Conservation (phyloP, 805 yeast species). For the Yarrowia deformans region DNA sequence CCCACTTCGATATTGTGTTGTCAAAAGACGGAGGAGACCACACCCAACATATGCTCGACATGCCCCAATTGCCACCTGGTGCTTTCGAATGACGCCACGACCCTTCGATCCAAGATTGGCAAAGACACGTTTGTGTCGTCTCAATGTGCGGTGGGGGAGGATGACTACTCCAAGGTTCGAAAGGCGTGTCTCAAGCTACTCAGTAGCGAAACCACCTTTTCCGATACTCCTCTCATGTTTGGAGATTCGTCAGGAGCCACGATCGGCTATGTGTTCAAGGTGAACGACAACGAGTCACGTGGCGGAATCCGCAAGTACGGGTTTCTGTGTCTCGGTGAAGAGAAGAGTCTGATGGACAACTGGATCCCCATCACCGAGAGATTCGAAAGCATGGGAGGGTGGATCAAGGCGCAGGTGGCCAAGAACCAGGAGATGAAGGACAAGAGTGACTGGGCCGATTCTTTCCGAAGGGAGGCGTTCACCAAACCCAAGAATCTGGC, state of each 20-base stretch:
- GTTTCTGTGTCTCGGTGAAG: constrained; percentile 44
- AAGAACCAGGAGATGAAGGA: constrained; percentile 39
- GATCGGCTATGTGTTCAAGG: constrained; percentile 44
- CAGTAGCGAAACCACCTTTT: constrained; percentile 45
- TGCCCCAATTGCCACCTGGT: constrained; percentile 45
- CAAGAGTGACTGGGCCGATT: constrained; percentile 42
- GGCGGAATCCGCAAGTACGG: constrained; percentile 46
- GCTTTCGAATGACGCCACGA: constrained; percentile 41
- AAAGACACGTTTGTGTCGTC: constrained; percentile 42
- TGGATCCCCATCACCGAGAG: constrained; percentile 44
- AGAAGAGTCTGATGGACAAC: constrained; percentile 41
- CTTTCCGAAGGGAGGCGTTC: constrained; percentile 41
- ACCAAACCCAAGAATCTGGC: constrained; percentile 38
- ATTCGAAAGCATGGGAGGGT: constrained; percentile 42
- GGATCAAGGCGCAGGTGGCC: constrained; percentile 42
- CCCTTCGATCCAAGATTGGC: constrained; percentile 3
- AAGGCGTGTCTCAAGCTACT: constrained; percentile 46
- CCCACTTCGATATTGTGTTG: constrained; percentile 48
- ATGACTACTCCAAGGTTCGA: constrained; percentile 45
- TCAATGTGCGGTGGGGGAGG: constrained; percentile 46
- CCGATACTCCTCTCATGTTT: constrained; percentile 45
- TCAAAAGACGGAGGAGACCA: constrained; percentile 43
- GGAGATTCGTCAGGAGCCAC: constrained; percentile 45
- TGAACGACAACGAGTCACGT: constrained; percentile 44
- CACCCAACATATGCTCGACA: constrained; percentile 39